Evolutionary conservation across 2,329 filamentous ascomycete genomes (phyloP).

Genomic region (Diaporthe vexans): DNA sequence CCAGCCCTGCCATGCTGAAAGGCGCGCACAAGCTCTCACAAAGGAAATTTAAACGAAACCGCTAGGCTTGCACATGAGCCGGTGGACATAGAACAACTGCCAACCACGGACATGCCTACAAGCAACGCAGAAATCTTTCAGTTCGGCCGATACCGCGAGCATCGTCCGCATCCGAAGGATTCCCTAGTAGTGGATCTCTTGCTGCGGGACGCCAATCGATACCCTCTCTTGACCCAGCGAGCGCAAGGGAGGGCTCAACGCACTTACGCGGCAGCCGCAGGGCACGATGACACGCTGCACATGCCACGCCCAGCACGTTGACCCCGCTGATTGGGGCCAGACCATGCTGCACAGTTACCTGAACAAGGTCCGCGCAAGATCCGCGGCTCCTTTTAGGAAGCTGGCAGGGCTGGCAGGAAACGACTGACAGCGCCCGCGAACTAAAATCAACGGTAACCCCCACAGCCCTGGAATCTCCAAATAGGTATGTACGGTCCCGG

Average conservation of each 20-base stretch:
- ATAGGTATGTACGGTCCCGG: no score
- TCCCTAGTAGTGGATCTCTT: background rate
- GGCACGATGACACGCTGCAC: background rate
- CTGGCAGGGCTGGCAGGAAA: background rate
- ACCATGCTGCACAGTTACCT: background rate
- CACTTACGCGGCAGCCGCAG: slow-evolving; percentile 29
- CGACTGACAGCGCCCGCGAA: background rate
- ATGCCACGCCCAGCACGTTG: background rate
- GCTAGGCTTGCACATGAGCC: background rate
- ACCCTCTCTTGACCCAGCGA: slow-evolving; percentile 1
- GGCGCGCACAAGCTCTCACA: background rate
- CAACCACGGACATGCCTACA: background rate
- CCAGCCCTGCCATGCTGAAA: background rate
- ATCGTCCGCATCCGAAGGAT: background rate
- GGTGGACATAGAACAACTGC: background rate
- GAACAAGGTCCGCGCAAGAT: background rate
- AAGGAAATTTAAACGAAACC: background rate
- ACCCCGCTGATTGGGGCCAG: background rate
- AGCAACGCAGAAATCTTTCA: background rate
- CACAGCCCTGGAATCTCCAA: background rate
- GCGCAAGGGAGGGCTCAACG: background rate
- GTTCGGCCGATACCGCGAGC: background rate
- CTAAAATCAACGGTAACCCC: background rate
- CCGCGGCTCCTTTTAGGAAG: background rate
- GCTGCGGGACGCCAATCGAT: slow-evolving; percentile 19